Percentiles rank a stretch among this genome's conserved stretches.
phyloP scores from a whole-genome alignment of 164 flowering plant species.

The Paratinospora sagittata region DNA sequence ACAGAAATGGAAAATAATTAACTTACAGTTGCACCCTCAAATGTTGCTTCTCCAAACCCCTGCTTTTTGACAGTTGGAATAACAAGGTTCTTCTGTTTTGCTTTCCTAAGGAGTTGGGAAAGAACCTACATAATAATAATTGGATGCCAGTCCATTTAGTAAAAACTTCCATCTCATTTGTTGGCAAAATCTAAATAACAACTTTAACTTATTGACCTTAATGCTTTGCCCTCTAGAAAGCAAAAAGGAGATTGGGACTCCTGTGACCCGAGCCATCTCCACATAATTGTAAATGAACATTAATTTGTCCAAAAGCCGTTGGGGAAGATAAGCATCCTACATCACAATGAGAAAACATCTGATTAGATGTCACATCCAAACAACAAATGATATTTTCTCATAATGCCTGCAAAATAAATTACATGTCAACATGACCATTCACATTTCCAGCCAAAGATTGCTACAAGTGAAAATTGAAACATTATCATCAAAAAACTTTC shows the following conservation, averaged over 20 bases:
- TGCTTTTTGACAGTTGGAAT: slow-evolving; percentile 82
- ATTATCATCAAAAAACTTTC: not conserved
- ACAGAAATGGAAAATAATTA: slow-evolving; percentile 3
- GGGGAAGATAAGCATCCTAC: slow-evolving; percentile 99
- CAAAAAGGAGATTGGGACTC: slow-evolving; percentile 95
- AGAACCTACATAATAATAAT: slow-evolving; percentile 60
- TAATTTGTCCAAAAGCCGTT: slow-evolving; percentile 88
- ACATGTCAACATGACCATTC: not conserved
- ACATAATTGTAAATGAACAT: slow-evolving; percentile 97
- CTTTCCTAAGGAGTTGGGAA: slow-evolving; percentile 96
- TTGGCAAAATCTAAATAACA: slow-evolving; percentile 4
- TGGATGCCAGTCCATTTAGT: not conserved
- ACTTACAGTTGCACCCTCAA: slow-evolving; percentile 99
- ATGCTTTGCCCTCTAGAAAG: slow-evolving; percentile 98
- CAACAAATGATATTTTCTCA: not conserved
- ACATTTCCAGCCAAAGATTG: not conserved
- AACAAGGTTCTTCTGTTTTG: slow-evolving; percentile 81
- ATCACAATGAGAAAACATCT: slow-evolving; percentile 12
- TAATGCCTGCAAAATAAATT: not conserved
- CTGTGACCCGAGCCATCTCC: slow-evolving; percentile 99
- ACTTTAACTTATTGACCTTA: slow-evolving; percentile 45
- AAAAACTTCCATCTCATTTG: not conserved
- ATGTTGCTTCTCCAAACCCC: slow-evolving; percentile 92
- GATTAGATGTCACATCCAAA: not conserved
- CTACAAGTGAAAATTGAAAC: too few relatives aligned